Conservation (phyloP, 768 basidiomycete species). For the Tricholoma bakamatsutake region DNA sequence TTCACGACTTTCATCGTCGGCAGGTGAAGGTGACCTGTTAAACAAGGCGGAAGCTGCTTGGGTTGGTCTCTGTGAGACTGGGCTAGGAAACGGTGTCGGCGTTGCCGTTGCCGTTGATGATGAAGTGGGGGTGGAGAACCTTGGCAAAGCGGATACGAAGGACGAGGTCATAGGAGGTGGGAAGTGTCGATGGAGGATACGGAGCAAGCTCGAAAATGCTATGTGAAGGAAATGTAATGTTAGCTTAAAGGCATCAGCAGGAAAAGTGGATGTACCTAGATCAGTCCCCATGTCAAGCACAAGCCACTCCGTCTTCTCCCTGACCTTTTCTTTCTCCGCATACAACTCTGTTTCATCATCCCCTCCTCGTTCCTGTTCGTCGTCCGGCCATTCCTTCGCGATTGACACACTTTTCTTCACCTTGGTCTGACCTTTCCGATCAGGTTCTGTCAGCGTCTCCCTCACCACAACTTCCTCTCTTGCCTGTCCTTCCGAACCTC, state of each 20-base stretch:
- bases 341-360: constrained; percentile 10
- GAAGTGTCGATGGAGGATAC: constrained; percentile 44
- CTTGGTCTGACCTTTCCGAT: not conserved
- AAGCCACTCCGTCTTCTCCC: constrained; percentile 41
- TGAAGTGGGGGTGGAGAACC: constrained; percentile 9
- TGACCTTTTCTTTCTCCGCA: constrained; percentile 14
- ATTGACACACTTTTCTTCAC: constrained; percentile 4
- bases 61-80: constrained; percentile 7
- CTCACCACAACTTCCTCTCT: not conserved
- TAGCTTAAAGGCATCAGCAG: not conserved
- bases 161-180: constrained; percentile 30
- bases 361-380: constrained; percentile 17
- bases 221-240: constrained; percentile 3
- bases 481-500: not conserved
- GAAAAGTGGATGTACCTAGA: constrained; percentile 8
- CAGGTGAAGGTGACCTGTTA: not conserved
- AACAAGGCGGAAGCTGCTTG: not conserved
- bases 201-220: constrained; percentile 47
- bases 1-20: not conserved
- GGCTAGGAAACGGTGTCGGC: constrained; percentile 23
- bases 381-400: constrained; percentile 9
- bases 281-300: constrained; percentile 41
- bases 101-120: constrained; percentile 18
- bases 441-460: not conserved
- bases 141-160: constrained; percentile 28